These are phyloP conservation scores for Xylariaceae sp. DNA, from an alignment of 2,329 filamentous ascomycete genomes.

Conservation along the genomic window DNA sequence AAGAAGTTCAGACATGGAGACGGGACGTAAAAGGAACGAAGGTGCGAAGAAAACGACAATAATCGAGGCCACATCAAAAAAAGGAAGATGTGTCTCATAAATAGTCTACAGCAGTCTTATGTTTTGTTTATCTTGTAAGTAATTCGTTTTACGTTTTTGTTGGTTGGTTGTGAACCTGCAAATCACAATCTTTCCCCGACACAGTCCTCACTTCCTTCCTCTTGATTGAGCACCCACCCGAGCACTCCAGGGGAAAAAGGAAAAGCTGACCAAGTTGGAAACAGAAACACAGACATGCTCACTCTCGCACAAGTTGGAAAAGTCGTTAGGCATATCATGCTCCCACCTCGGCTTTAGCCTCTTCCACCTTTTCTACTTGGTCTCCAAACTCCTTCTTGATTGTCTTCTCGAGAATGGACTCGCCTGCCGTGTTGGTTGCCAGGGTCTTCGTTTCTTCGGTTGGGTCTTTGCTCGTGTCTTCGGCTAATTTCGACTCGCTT, in stretches of 20 bases:
- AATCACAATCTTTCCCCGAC: background rate
- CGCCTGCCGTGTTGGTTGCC: slow-evolving; percentile 37
- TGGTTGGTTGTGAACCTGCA: background rate
- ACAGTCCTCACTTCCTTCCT: background rate
- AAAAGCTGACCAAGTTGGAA: slow-evolving; percentile 11
- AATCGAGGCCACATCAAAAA: background rate
- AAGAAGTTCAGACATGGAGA: background rate
- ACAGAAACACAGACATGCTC: too few relatives aligned
- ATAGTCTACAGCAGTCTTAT: background rate
- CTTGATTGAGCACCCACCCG: background rate
- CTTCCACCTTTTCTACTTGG: slow-evolving; percentile 34
- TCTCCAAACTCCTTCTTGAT: slow-evolving; percentile 32
- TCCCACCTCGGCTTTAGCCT: slow-evolving; percentile 33
- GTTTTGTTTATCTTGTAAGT: background rate
- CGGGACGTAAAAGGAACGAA: background rate
- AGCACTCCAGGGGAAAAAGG: slow-evolving; percentile 16
- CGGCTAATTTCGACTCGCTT: slow-evolving; percentile 7
- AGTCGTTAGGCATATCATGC: slow-evolving; percentile 16
- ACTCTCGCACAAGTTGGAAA: slow-evolving; percentile 4
- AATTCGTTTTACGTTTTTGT: background rate
- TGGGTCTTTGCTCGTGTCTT: slow-evolving; percentile 15
- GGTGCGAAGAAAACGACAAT: background rate
- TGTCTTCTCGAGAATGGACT: slow-evolving; percentile 37
- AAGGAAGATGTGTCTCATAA: background rate
- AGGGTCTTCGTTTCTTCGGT: slow-evolving; percentile 36